These are phyloP conservation scores for Phlyctochytrium planicorne DNA, from an alignment of 192 early-diverging fungal genomes.

Conservation along the genomic window DNA sequence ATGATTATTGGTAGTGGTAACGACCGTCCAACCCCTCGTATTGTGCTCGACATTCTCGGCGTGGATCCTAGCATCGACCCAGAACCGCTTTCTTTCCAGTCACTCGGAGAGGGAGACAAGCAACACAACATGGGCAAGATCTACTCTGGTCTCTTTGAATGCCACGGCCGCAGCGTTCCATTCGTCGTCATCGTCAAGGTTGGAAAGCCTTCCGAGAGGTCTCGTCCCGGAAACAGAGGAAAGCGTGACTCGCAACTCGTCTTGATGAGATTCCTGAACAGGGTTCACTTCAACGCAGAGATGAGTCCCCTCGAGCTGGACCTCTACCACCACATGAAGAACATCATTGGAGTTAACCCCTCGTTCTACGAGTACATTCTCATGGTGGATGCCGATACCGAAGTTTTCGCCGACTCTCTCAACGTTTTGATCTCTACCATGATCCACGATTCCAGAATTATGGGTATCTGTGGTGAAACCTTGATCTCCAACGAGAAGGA, in stretches of 20 bases:
- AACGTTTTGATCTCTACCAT: conserved; percentile 58
- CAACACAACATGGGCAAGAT: conserved; percentile 96
- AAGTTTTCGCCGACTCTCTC: conserved; percentile 48
- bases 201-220: conserved; percentile 81
- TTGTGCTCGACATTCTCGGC: conserved; percentile 74
- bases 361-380: conserved; percentile 71
- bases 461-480: conserved; percentile 91
- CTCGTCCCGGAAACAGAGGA: conserved; percentile 73
- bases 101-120: conserved; percentile 85
- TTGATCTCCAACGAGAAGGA: conserved; percentile 85
- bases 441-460: conserved; percentile 59
- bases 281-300: conserved; percentile 75
- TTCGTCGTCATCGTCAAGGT: conserved; percentile 94
- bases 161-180: conserved; percentile 83
- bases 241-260: conserved; percentile 87
- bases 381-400: conserved; percentile 65
- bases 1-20: conserved; percentile 94
- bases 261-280: conserved; percentile 78
- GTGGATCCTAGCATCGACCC: conserved; percentile 70
- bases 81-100: conserved; percentile 75
- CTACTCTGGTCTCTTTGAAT: conserved; percentile 92
- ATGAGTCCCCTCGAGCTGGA: conserved; percentile 80
- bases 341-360: conserved; percentile 81
- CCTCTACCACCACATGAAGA: conserved; percentile 81
- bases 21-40: conserved; percentile 93